A percentile compares a stretch with the other conserved stretches of the same genome.
These are phyloP conservation scores for Mycosphaerella sp. DNA, from an alignment of 2,329 filamentous ascomycete genomes.

Conservation along the genomic window DNA sequence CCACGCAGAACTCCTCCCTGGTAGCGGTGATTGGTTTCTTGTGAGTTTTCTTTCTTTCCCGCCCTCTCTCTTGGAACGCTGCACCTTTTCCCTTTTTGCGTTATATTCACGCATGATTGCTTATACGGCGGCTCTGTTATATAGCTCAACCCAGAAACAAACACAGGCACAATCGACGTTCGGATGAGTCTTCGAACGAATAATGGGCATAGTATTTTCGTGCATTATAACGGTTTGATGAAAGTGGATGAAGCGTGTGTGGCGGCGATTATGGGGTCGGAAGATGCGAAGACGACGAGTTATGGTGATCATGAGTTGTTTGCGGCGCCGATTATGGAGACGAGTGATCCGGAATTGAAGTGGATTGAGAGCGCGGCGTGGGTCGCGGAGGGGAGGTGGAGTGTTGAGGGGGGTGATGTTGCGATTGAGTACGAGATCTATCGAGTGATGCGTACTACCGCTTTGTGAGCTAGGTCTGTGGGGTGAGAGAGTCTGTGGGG, in stretches of 20 bases:
- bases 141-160: conserved; percentile 5
- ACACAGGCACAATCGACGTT: conserved; percentile 6
- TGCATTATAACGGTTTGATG: conserved; percentile 9
- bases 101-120: no score
- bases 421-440: conserved; percentile 10
- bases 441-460: conserved; percentile 1
- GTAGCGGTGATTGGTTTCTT: conserved; percentile 6
- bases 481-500: no score
- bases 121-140: no score
- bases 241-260: conserved; percentile 2
- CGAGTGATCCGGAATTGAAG: conserved; percentile 4
- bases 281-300: conserved; percentile 7
- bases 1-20: conserved; percentile 6
- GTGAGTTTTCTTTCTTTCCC: background rate
- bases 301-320: conserved; percentile 11
- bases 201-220: conserved; percentile 1
- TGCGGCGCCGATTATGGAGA: conserved; percentile 8
- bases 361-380: conserved; percentile 9
- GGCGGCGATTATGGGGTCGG: background rate
- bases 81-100: no score
- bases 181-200: conserved; percentile 6
- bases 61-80: no score
- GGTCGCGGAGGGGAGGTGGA: conserved; percentile 9
- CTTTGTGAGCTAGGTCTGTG: background rate
- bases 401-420: background rate